Conservation (phyloP, 345 rosid genomes). For the Sapria himalayana region DNA sequence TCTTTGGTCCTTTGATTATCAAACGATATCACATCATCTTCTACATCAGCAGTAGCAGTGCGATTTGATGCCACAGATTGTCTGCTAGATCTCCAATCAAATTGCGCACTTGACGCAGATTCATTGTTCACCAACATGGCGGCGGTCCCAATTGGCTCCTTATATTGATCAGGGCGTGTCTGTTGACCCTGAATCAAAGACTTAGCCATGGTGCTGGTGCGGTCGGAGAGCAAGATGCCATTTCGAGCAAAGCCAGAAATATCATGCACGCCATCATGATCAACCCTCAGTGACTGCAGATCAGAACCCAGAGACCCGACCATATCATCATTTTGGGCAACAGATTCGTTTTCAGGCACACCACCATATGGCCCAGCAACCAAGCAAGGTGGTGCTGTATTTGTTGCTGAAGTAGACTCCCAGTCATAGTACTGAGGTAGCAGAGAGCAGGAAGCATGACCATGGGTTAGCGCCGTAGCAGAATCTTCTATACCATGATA, state of each 20-base stretch:
- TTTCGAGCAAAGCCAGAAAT: too few relatives aligned
- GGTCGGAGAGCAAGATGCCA: too few relatives aligned
- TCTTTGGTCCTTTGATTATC: slow-evolving; percentile 33
- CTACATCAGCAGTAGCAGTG: slow-evolving; percentile 17
- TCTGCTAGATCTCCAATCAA: slow-evolving; percentile 18
- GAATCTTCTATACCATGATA: slow-evolving; percentile 12
- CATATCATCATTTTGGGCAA: too few relatives aligned
- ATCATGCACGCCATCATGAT: too few relatives aligned
- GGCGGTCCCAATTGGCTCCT: slow-evolving; percentile 15
- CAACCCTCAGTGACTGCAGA: too few relatives aligned
- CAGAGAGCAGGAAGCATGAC: slow-evolving; percentile 11
- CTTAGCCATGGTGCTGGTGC: too few relatives aligned
- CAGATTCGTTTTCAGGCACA: too few relatives aligned
- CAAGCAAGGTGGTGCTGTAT: slow-evolving; percentile 9
- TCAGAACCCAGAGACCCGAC: too few relatives aligned
- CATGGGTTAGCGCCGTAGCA: slow-evolving; percentile 14
- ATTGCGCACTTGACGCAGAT: slow-evolving; percentile 11
- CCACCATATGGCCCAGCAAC: slow-evolving; percentile 3
- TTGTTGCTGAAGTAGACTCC: slow-evolving; percentile 8
- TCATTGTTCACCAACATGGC: slow-evolving; percentile 11
- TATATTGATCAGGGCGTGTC: slow-evolving; percentile 9
- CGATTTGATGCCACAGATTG: slow-evolving; percentile 10
- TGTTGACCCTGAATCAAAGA: slow-evolving; percentile 6
- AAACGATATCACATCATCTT: slow-evolving; percentile 42
- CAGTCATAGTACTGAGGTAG: slow-evolving; percentile 13